Percentiles rank a stretch among this genome's conserved stretches.
phyloP scores from a whole-genome alignment of 192 early-diverging fungal species.

The Phlyctochytrium bullatum region DNA sequence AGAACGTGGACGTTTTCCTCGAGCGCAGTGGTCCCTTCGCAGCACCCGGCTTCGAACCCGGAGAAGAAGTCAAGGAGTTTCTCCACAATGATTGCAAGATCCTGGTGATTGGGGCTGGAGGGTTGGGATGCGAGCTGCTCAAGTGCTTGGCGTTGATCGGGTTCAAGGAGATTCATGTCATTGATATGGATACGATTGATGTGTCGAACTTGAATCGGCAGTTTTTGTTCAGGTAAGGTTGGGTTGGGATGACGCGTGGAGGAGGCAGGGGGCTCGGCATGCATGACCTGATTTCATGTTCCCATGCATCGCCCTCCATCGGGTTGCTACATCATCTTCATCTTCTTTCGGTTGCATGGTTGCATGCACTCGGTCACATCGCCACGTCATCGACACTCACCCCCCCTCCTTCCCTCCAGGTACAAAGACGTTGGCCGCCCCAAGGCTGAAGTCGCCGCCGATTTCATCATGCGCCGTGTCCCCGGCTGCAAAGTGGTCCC shows the following conservation, averaged over 20 bases:
- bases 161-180: constrained; percentile 82
- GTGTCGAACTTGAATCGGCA: constrained; percentile 97
- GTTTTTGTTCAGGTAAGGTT: constrained; percentile 84
- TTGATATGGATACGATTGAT: constrained; percentile 99
- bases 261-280: no score
- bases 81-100: constrained; percentile 46
- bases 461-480: constrained; percentile 82
- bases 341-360: background rate
- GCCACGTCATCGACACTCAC: constrained; percentile 11
- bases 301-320: background rate
- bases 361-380: constrained; percentile 55
- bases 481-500: constrained; percentile 74
- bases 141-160: constrained; percentile 91
- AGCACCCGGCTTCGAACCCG: constrained; percentile 45
- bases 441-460: constrained; percentile 76
- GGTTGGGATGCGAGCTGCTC: constrained; percentile 96
- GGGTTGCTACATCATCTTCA: background rate
- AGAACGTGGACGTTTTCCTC: constrained; percentile 46
- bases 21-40: constrained; percentile 51
- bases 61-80: constrained; percentile 44
- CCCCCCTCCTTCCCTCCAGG: constrained; percentile 10
- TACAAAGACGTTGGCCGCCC: constrained; percentile 85
- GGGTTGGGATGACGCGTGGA: no score
- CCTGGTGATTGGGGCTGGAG: constrained; percentile 68
- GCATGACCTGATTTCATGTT: no score